phyloP scores from a whole-genome alignment of 345 rosid species.

The Turnera subulata region DNA sequence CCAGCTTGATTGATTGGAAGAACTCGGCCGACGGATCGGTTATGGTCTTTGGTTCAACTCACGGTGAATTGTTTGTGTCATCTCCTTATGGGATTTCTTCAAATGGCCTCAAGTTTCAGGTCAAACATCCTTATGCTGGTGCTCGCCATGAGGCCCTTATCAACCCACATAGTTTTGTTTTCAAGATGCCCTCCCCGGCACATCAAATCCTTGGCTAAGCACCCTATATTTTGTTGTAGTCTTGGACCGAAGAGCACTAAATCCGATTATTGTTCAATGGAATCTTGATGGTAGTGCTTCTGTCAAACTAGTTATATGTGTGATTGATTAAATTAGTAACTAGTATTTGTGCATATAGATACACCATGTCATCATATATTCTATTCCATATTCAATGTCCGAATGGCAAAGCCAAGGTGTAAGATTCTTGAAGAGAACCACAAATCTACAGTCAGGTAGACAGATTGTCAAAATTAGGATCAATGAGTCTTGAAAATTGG shows the following conservation, averaged over 20 bases:
- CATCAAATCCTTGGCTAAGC: slow-evolving; percentile 22
- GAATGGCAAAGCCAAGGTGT: not conserved
- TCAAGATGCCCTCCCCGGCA: slow-evolving; percentile 22
- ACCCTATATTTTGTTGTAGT: slow-evolving; percentile 4
- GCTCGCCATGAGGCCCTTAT: slow-evolving; percentile 26
- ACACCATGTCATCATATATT: not conserved
- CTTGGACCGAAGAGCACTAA: too few species aligned
- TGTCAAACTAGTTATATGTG: not conserved
- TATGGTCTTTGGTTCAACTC: slow-evolving; percentile 24
- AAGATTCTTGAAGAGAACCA: not conserved
- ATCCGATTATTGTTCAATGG: not conserved
- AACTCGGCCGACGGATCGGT: slow-evolving; percentile 20
- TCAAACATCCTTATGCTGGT: slow-evolving; percentile 26
- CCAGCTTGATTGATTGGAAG: slow-evolving; percentile 17
- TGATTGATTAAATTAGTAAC: slow-evolving; percentile 4
- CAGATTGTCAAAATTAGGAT: too few species aligned
- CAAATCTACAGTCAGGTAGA: too few species aligned
- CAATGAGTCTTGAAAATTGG: too few species aligned
- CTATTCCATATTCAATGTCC: not conserved
- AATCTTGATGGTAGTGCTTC: slow-evolving; percentile 1
- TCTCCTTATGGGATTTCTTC: slow-evolving; percentile 30
- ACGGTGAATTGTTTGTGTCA: slow-evolving; percentile 26
- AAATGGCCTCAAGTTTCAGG: slow-evolving; percentile 26
- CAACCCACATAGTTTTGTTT: slow-evolving; percentile 28
- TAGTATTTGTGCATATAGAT: slow-evolving; percentile 2